phyloP scores from a whole-genome alignment of 495 filamentous ascomycete species.

The Tuber aestivum region DNA sequence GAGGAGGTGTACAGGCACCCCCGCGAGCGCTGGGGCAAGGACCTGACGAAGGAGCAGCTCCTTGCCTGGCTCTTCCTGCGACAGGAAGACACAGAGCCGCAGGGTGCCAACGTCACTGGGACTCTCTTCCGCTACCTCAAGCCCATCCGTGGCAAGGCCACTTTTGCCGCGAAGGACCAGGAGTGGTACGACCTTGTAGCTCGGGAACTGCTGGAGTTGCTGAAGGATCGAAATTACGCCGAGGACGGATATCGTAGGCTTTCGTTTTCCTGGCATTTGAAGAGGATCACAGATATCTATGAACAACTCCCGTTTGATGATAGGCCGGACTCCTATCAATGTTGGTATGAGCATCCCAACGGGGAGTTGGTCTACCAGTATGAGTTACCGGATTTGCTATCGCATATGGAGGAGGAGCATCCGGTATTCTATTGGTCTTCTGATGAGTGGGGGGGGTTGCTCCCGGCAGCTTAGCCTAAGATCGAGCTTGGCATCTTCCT shows the following conservation, averaged over 20 bases:
- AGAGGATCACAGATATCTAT: neutral
- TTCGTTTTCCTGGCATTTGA: neutral
- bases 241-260: neutral
- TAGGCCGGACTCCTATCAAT: neutral
- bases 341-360: neutral
- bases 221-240: neutral
- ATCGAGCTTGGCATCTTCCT: neutral
- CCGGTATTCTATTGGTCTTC: neutral
- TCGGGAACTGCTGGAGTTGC: neutral
- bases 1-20: neutral
- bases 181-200: neutral
- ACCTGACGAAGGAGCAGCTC: neutral
- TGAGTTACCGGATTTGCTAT: neutral
- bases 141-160: neutral
- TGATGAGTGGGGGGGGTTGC: neutral
- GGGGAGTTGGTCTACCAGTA: neutral
- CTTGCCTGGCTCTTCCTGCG: neutral
- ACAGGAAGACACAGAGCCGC: neutral
- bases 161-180: neutral
- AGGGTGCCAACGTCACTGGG: neutral
- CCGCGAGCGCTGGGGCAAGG: slow-evolving; percentile 7
- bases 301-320: neutral
- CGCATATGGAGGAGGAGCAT: neutral
- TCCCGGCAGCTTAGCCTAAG: neutral
- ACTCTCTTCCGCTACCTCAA: neutral